Conservation (phyloP, 108 stramenopile species). For the Craspedostauros australis region DNA sequence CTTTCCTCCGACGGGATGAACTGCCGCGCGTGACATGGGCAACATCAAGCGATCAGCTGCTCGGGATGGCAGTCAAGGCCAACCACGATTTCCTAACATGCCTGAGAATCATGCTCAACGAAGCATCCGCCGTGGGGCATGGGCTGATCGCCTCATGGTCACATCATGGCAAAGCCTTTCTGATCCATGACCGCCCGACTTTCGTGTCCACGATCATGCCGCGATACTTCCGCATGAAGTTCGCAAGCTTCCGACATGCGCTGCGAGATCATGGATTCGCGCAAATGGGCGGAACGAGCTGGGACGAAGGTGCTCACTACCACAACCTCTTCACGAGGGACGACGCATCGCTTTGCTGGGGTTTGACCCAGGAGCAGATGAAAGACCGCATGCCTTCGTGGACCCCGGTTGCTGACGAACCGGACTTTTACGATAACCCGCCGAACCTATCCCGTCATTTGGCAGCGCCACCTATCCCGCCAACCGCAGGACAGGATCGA, state of each 20-base stretch:
- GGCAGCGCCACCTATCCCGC: too few species aligned
- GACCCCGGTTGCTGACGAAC: slow-evolving; percentile 9
- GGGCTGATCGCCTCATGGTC: slow-evolving; percentile 11
- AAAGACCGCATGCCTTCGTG: slow-evolving; percentile 18
- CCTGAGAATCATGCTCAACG: slow-evolving; percentile 5
- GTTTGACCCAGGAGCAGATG: slow-evolving; percentile 19
- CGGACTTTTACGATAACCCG: slow-evolving; percentile 18
- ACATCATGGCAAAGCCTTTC: slow-evolving; percentile 17
- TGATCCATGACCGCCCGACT: slow-evolving; percentile 10
- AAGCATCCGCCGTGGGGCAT: slow-evolving; percentile 2
- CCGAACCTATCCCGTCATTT: too few species aligned
- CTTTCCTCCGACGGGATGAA: slow-evolving; percentile 5
- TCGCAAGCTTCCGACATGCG: slow-evolving; percentile 63
- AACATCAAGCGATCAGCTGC: neutral
- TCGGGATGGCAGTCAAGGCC: neutral
- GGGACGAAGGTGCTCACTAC: slow-evolving; percentile 54
- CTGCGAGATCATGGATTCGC: slow-evolving; percentile 65
- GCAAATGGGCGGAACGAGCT: slow-evolving; percentile 36
- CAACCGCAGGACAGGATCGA: too few species aligned
- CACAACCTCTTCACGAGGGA: slow-evolving; percentile 44
- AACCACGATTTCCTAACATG: slow-evolving; percentile 11
- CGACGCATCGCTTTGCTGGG: slow-evolving; percentile 16
- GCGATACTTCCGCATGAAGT: slow-evolving; percentile 45
- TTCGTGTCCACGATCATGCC: slow-evolving; percentile 47
- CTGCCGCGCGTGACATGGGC: slow-evolving; percentile 3